Percentiles rank a stretch among this genome's conserved stretches.
Evolutionary conservation across 108 stramenopile genomes (phyloP).

Genomic region (Halocafeteria seosinensis): DNA sequence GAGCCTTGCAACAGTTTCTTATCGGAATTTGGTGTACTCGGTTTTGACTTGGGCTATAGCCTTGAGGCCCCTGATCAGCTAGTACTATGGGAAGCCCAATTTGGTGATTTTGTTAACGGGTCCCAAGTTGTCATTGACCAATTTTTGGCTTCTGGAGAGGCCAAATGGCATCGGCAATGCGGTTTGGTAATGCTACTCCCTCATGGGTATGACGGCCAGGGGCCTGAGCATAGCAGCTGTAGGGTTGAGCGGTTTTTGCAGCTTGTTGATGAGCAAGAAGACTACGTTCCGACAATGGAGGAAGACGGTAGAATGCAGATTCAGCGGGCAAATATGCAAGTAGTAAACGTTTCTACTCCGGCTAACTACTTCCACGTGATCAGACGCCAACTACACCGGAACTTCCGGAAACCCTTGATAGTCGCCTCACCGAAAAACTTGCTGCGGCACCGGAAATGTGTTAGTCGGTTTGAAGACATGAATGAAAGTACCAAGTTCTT

Average conservation of each 20-base stretch:
- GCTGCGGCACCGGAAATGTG: conserved; percentile 64
- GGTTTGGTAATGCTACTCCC: conserved; percentile 84
- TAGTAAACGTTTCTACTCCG: conserved; percentile 88
- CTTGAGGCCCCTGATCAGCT: conserved; percentile 88
- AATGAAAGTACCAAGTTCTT: conserved; percentile 65
- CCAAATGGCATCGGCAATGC: conserved; percentile 92
- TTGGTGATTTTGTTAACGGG: conserved; percentile 94
- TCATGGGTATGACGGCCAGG: conserved; percentile 96
- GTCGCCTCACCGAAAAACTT: conserved; percentile 89
- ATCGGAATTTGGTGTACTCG: conserved; percentile 86
- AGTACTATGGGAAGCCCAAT: conserved; percentile 94
- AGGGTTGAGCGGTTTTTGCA: conserved; percentile 93
- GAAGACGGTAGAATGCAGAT: conserved; percentile 72
- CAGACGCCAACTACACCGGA: conserved; percentile 89
- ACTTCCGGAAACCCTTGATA: conserved; percentile 96
- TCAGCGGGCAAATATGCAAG: conserved; percentile 86
- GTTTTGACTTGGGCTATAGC: conserved; percentile 94
- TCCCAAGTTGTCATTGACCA: conserved; percentile 97
- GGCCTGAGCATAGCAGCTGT: conserved; percentile 92
- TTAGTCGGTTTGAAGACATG: conserved; percentile 72
- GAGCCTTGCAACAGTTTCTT: conserved; percentile 85
- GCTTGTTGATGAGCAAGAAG: conserved; percentile 80
- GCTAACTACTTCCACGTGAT: conserved; percentile 98
- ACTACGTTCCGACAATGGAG: conserved; percentile 66
- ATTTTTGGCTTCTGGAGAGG: conserved; percentile 87